A percentile compares a stretch with the other conserved stretches of the same genome.
Evolutionary conservation across 768 basidiomycete genomes (phyloP).

Genomic region (Stropharia rugosoannulata): DNA sequence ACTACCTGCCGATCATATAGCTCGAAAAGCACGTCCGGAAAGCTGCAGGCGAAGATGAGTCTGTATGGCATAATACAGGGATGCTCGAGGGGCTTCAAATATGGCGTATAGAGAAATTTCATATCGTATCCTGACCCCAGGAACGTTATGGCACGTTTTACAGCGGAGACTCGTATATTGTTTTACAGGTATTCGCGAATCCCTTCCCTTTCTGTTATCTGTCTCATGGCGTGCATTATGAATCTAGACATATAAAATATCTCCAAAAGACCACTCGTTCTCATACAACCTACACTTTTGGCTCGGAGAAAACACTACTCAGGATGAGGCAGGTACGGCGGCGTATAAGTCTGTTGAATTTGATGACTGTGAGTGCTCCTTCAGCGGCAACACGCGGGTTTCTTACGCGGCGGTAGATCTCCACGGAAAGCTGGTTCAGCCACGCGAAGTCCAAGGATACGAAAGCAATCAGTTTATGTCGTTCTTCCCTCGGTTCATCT

Average conservation of each 20-base stretch:
- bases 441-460: slow-evolving; percentile 59
- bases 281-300: slow-evolving; percentile 67
- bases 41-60: slow-evolving; percentile 48
- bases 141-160: slow-evolving; percentile 55
- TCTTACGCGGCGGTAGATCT: slow-evolving; percentile 37
- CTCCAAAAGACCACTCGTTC: slow-evolving; percentile 42
- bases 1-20: slow-evolving; percentile 23
- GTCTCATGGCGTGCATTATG: no score
- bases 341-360: slow-evolving; percentile 69
- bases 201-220: neutral
- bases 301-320: slow-evolving; percentile 57
- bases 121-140: slow-evolving; percentile 52
- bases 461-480: slow-evolving; percentile 47
- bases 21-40: slow-evolving; percentile 57
- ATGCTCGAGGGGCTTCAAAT: slow-evolving; percentile 43
- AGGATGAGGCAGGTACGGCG: slow-evolving; percentile 63
- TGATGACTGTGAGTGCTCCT: slow-evolving; percentile 51
- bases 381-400: neutral
- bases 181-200: slow-evolving; percentile 48
- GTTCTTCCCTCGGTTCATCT: slow-evolving; percentile 29
- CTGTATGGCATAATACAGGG: slow-evolving; percentile 52
- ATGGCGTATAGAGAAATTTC: slow-evolving; percentile 61
- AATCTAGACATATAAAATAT: slow-evolving; percentile 56
- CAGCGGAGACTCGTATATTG: slow-evolving; percentile 64
- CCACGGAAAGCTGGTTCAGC: slow-evolving; percentile 55